These are phyloP conservation scores for Neurospora terricola DNA, from an alignment of 495 filamentous ascomycete genomes.

Conservation along the genomic window DNA sequence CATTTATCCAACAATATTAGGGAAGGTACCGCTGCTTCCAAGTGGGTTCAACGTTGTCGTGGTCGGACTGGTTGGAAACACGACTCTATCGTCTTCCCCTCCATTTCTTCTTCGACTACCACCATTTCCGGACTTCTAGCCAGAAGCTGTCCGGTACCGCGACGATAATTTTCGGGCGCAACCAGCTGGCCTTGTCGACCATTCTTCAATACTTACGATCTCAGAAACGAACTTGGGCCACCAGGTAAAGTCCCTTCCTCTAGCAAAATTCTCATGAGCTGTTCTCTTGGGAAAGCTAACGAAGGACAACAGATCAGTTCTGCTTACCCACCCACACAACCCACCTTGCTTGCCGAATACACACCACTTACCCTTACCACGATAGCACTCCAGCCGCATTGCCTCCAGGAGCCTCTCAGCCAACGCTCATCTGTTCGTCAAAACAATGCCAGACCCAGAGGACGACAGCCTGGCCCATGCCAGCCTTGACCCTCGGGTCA, in stretches of 20 bases:
- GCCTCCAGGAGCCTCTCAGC: neutral
- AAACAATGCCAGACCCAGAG: slow-evolving; percentile 12
- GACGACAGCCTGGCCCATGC: slow-evolving; percentile 4
- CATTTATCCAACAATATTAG: neutral
- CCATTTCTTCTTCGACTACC: neutral
- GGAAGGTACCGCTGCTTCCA: neutral
- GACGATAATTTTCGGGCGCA: neutral
- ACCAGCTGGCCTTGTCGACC: neutral
- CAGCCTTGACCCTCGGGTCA: neutral
- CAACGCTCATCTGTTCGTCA: neutral
- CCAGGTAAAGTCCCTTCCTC: neutral
- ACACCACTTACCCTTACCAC: neutral
- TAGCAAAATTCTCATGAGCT: neutral
- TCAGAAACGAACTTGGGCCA: neutral
- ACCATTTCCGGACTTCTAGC: neutral
- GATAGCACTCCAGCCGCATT: neutral
- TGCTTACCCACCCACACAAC: neutral
- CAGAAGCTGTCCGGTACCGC: neutral
- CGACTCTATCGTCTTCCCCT: neutral
- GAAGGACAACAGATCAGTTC: neutral
- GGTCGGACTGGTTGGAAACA: neutral
- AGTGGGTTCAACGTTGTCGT: neutral
- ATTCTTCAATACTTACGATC: neutral
- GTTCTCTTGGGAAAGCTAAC: neutral
- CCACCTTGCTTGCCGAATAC: neutral